phyloP scores from a whole-genome alignment of 2,329 filamentous ascomycete genomes.

The Pseudogymnoascus sp. region DNA sequence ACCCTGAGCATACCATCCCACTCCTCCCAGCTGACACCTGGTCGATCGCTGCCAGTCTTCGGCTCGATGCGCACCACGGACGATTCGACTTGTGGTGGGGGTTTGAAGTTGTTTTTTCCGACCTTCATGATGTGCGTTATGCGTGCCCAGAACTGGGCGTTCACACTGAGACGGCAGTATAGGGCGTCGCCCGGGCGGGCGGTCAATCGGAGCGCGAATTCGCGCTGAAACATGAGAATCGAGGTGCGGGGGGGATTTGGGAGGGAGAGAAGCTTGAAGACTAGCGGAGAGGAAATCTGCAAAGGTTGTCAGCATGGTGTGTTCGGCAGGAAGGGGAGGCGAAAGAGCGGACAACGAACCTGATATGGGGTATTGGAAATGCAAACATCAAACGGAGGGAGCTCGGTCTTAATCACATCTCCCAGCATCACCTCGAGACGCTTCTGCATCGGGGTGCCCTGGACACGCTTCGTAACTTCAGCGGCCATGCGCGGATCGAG shows the following conservation, averaged over 20 bases:
- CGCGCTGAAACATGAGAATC: slow-evolving; percentile 93
- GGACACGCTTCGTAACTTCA: slow-evolving; percentile 87
- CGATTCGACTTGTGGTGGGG: slow-evolving; percentile 85
- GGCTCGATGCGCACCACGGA: slow-evolving; percentile 86
- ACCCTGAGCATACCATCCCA: slow-evolving; percentile 86
- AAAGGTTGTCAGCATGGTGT: slow-evolving; percentile 17
- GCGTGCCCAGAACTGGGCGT: slow-evolving; percentile 85
- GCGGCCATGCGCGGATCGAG: slow-evolving; percentile 95
- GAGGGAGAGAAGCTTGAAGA: slow-evolving; percentile 76
- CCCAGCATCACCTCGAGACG: slow-evolving; percentile 82
- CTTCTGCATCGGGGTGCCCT: slow-evolving; percentile 77
- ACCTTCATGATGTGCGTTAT: slow-evolving; percentile 79
- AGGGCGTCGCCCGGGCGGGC: slow-evolving; percentile 81
- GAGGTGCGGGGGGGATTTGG: slow-evolving; percentile 73
- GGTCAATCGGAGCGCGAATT: slow-evolving; percentile 85
- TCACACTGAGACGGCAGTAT: slow-evolving; percentile 84
- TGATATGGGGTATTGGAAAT: slow-evolving; percentile 63
- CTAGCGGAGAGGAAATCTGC: slow-evolving; percentile 80
- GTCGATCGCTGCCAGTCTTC: slow-evolving; percentile 66
- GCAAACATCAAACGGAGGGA: slow-evolving; percentile 70
- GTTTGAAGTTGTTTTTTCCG: slow-evolving; percentile 92
- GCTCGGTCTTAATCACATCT: slow-evolving; percentile 79
- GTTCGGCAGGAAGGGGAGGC: not conserved
- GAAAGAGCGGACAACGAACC: slow-evolving; percentile 29
- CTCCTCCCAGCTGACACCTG: slow-evolving; percentile 86